Conservation (phyloP, 805 yeast species). For the Saturnispora silvae region DNA sequence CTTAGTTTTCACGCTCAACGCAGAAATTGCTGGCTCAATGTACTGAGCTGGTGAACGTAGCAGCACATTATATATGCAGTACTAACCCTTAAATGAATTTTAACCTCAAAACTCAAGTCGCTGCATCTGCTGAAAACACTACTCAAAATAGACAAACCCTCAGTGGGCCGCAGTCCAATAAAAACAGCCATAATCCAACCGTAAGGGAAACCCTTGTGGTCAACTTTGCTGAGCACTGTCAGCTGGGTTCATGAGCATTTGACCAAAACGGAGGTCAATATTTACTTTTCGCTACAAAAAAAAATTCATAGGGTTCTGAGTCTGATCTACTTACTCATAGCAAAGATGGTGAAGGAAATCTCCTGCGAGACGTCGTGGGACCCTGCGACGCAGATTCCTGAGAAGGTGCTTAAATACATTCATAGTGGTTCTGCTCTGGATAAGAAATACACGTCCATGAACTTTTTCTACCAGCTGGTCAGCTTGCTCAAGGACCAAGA, state of each 20-base stretch:
- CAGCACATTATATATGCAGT: no score
- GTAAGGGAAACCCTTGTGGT: no score
- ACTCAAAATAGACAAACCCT: no score
- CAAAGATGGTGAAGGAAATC: neutral
- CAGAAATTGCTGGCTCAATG: no score
- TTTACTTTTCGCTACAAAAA: slow-evolving; percentile 1
- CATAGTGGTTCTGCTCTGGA: no score
- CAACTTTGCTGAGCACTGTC: no score
- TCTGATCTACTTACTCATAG: neutral
- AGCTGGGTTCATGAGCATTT: neutral
- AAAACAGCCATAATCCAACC: no score
- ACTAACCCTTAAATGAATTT: no score
- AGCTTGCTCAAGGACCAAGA: slow-evolving; percentile 64
- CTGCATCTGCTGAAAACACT: no score
- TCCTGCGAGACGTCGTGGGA: slow-evolving; percentile 26
- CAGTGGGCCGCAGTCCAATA: no score
- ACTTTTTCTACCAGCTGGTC: slow-evolving; percentile 44
- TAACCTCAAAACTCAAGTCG: no score
- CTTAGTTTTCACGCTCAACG: neutral
- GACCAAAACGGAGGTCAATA: neutral
- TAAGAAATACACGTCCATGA: slow-evolving; percentile 23
- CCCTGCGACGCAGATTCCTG: slow-evolving; percentile 35
- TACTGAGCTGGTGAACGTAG: no score
- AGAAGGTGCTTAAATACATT: slow-evolving; percentile 26
- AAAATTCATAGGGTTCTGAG: neutral